phyloP scores from a whole-genome alignment of 2,329 filamentous ascomycete species.

The Fusarium sulawesiense region DNA sequence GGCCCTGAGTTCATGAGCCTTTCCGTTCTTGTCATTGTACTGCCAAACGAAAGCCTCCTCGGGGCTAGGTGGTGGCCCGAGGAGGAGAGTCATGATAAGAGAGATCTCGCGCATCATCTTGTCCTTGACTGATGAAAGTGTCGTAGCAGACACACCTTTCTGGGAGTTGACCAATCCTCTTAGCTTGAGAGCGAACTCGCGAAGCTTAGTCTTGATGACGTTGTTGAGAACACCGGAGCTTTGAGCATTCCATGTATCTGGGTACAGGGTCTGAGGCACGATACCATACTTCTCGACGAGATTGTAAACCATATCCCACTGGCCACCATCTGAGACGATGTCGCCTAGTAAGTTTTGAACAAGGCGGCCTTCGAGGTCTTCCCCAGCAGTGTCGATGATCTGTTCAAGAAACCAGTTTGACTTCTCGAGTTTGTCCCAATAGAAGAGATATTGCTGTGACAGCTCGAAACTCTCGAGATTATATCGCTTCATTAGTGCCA shows the following conservation, averaged over 20 bases:
- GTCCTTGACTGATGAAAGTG: slow-evolving; percentile 68
- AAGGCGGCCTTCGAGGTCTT: slow-evolving; percentile 78
- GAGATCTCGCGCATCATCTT: slow-evolving; percentile 85
- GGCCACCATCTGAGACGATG: slow-evolving; percentile 83
- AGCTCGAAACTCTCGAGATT: slow-evolving; percentile 82
- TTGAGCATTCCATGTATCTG: slow-evolving; percentile 82
- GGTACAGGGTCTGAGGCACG: slow-evolving; percentile 84
- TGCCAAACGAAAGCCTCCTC: slow-evolving; percentile 81
- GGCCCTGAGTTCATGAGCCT: slow-evolving; percentile 69
- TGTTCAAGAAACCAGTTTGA: slow-evolving; percentile 90
- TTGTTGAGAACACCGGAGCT: slow-evolving; percentile 76
- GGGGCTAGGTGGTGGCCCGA: slow-evolving; percentile 81
- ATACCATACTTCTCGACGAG: slow-evolving; percentile 88
- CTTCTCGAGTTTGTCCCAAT: slow-evolving; percentile 95
- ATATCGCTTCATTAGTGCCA: slow-evolving; percentile 88
- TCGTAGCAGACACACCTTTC: slow-evolving; percentile 51
- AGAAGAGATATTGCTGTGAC: slow-evolving; percentile 89
- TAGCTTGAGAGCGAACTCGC: slow-evolving; percentile 83
- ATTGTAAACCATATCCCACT: slow-evolving; percentile 94
- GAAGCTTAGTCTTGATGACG: slow-evolving; percentile 84
- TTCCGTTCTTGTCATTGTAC: slow-evolving; percentile 76
- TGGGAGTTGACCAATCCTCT: slow-evolving; percentile 62
- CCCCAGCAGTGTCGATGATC: slow-evolving; percentile 77
- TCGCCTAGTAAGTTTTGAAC: slow-evolving; percentile 75
- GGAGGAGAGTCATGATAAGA: slow-evolving; percentile 81